These are phyloP conservation scores for Hysterium pulicare DNA, from an alignment of 2,329 filamentous ascomycete genomes.

Conservation along the genomic window DNA sequence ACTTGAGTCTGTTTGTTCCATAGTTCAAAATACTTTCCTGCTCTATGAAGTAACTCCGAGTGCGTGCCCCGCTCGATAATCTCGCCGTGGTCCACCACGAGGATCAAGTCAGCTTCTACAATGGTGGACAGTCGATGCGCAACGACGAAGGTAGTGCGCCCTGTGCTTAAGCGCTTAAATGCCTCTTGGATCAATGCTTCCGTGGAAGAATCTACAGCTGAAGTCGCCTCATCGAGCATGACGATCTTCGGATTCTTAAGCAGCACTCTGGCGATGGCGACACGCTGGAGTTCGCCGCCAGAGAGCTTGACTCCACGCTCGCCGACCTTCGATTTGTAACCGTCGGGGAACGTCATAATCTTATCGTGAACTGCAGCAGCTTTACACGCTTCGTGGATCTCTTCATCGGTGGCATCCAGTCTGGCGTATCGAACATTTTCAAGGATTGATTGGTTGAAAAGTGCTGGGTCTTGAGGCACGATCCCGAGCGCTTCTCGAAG, in stretches of 20 bases:
- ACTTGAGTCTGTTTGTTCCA: conserved; percentile 74
- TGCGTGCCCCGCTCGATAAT: conserved; percentile 79
- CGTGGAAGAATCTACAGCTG: conserved; percentile 74
- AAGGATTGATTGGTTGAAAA: conserved; percentile 64
- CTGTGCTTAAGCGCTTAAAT: conserved; percentile 55
- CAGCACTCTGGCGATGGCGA: conserved; percentile 69
- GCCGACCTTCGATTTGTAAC: conserved; percentile 39
- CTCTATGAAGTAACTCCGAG: conserved; percentile 65
- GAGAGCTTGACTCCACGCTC: conserved; percentile 50
- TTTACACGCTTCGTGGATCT: conserved; percentile 59
- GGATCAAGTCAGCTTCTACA: conserved; percentile 79
- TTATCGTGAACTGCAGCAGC: conserved; percentile 63
- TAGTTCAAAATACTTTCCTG: conserved; percentile 76
- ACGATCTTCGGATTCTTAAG: conserved; percentile 79
- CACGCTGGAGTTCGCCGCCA: conserved; percentile 63
- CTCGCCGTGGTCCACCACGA: conserved; percentile 72
- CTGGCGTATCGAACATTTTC: conserved; percentile 64
- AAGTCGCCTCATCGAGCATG: conserved; percentile 84
- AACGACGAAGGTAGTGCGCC: conserved; percentile 65
- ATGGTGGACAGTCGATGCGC: conserved; percentile 82
- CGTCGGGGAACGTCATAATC: conserved; percentile 54
- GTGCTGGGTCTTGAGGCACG: conserved; percentile 61
- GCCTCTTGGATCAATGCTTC: conserved; percentile 65
- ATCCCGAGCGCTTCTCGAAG: conserved; percentile 59
- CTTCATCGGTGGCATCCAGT: conserved; percentile 58